These are phyloP conservation scores for Paramecium bursaria DNA, from an alignment of 73 alveolate genomes.

Conservation along the genomic window DNA sequence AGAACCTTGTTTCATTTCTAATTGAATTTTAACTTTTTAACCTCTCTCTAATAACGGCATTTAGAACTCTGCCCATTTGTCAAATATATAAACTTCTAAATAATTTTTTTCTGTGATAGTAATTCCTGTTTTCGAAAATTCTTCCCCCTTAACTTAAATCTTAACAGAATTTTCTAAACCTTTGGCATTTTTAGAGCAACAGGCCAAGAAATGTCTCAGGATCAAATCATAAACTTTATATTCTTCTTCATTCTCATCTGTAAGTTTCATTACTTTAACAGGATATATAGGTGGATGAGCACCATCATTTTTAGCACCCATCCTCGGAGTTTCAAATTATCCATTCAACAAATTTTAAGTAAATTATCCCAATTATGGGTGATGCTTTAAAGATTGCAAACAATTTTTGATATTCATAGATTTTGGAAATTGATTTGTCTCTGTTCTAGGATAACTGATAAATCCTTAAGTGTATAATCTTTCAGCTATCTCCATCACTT, in stretches of 20 bases:
- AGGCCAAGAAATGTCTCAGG: slow-evolving; percentile 97
- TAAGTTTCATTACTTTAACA: slow-evolving; percentile 85
- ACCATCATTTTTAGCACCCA: slow-evolving; percentile 96
- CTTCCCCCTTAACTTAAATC: slow-evolving; percentile 86
- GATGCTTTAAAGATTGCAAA: slow-evolving; percentile 63
- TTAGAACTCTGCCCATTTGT: slow-evolving; percentile 89
- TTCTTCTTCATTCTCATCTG: slow-evolving; percentile 76
- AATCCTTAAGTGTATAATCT: slow-evolving; percentile 95
- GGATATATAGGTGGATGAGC: slow-evolving; percentile 99
- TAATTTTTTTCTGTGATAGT: slow-evolving; percentile 85
- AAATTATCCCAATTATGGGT: slow-evolving; percentile 90
- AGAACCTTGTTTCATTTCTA: slow-evolving; percentile 83
- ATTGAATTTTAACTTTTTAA: slow-evolving; percentile 73
- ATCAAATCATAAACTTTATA: slow-evolving; percentile 97
- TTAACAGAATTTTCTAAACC: slow-evolving; percentile 95
- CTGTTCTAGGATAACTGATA: slow-evolving; percentile 99
- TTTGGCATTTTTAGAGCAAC: slow-evolving; percentile 95
- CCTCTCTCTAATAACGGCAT: slow-evolving; percentile 90
- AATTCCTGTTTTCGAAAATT: slow-evolving; percentile 89
- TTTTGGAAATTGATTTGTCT: slow-evolving; percentile 93
- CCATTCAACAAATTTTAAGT: slow-evolving; percentile 79
- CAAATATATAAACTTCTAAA: slow-evolving; percentile 94
- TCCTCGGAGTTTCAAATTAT: slow-evolving; percentile 88
- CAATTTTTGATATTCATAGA: slow-evolving; percentile 75
- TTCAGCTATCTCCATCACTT: slow-evolving; percentile 98